Evolutionary conservation across 2,329 filamentous ascomycete genomes (phyloP).

Genomic region (Fusarium drepaniforme): DNA sequence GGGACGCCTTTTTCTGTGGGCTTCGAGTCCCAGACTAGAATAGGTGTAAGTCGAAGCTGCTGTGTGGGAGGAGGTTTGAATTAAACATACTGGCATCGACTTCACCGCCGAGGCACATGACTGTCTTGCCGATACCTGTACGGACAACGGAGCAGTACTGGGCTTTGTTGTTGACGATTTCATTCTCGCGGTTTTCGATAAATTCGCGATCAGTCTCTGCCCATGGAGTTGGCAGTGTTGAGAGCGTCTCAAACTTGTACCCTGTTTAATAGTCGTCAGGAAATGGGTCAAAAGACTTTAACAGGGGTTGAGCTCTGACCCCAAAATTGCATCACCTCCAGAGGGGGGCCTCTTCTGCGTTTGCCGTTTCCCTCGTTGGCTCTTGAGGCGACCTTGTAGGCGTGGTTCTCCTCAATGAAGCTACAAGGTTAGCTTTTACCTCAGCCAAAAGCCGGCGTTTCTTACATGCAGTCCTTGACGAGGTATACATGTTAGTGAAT

Average conservation of each 20-base stretch:
- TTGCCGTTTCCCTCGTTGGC: constrained; percentile 61
- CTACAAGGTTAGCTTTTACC: constrained; percentile 56
- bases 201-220: constrained; percentile 77
- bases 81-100: constrained; percentile 81
- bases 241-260: constrained; percentile 95
- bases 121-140: constrained; percentile 83
- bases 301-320: constrained; percentile 61
- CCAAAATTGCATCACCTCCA: constrained; percentile 93
- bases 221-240: constrained; percentile 81
- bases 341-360: constrained; percentile 60
- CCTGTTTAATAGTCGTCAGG: constrained; percentile 60
- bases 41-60: too few relatives aligned
- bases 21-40: constrained; percentile 80
- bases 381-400: constrained; percentile 74
- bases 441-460: background rate
- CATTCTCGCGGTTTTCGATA: constrained; percentile 80
- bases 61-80: too few relatives aligned
- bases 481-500: constrained; percentile 30
- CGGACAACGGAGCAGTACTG: constrained; percentile 97
- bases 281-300: background rate
- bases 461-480: constrained; percentile 66
- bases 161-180: constrained; percentile 86
- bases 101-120: constrained; percentile 88
- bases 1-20: constrained; percentile 73
- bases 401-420: constrained; percentile 93